Base-by-base conservation (phyloP, 768 basidiomycete genomes). In the Nidularia pulvinata region DNA sequence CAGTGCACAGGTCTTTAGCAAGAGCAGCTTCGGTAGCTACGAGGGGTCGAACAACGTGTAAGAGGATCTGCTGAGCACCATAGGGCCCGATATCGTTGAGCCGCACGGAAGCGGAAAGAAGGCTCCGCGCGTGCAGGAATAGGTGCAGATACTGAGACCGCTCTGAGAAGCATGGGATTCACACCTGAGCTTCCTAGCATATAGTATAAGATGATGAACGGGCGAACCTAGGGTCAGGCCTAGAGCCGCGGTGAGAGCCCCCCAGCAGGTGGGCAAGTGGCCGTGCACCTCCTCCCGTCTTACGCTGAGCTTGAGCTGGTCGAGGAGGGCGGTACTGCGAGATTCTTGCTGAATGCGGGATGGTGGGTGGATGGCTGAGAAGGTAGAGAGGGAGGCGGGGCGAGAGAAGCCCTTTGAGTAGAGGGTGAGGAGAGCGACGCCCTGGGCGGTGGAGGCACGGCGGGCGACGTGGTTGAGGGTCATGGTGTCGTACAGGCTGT, bases 11-110 rank as follows among this genome's bases (percentile, higher is more conserved):
- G 47, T 74, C 51, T 39, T 68, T 70, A 59, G 79, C 84, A 50
- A 70, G 74, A 1, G 61, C 55, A 5, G 78, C 63, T 55, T 88
- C 81, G 3, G 69, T 66, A 5, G 83, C 80, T 34, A 97, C 83
- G 43, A 96, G 67, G 0, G 82, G 79, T n/a, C 79, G 77, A 9
- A 91, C 76, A 19, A 81, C 78, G 60, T 91, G 89, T 45, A 95
- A 71, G 6, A 99, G 75, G 14, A 96, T 71, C 58, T 95, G 93
- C 61, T 98, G 95, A 0, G 97, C 83, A 16, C 84, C 84, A 67
- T 99, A 99, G 0, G 97, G 97, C 0, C 97, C 97, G 58, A 97
- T 79, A 25, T 83, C 82, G 68, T 98, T 98, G 62, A 98, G 77
- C 6, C 97, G 84, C 14, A 99, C 91, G 1, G 94, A 88, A 4